A percentile compares a stretch with the other conserved stretches of the same genome.
Conservation (phyloP, 768 basidiomycete genomes). For the Leccinum longicurvipes region DNA sequence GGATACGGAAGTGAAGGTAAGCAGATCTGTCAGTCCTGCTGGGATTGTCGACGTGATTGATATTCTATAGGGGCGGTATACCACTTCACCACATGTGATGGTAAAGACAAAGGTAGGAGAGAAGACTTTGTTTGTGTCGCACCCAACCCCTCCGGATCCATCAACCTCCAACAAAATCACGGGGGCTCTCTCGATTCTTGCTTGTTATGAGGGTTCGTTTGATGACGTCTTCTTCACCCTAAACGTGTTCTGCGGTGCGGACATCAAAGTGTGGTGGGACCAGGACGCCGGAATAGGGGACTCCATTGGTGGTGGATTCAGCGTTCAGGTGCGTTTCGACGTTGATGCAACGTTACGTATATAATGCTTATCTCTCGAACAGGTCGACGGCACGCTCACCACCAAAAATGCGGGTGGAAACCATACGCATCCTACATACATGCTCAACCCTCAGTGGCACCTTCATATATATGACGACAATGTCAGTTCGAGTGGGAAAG, state of each 20-base stretch:
- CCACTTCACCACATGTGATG: slow-evolving; percentile 46
- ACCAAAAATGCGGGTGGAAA: slow-evolving; percentile 83
- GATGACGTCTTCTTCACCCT: slow-evolving; percentile 65
- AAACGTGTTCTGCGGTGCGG: slow-evolving; percentile 44
- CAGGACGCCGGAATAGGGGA: slow-evolving; percentile 27
- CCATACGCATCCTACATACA: slow-evolving; percentile 71
- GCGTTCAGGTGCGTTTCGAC: slow-evolving; percentile 11
- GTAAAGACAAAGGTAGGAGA: slow-evolving; percentile 16
- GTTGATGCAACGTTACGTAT: background rate
- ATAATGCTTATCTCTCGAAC: slow-evolving; percentile 4
- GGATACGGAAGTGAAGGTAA: slow-evolving; percentile 40
- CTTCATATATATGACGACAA: slow-evolving; percentile 50
- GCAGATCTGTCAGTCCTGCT: background rate
- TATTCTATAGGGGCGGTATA: slow-evolving; percentile 37
- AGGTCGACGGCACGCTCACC: slow-evolving; percentile 65
- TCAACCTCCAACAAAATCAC: slow-evolving; percentile 23
- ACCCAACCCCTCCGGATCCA: background rate
- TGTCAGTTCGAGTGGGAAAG: slow-evolving; percentile 1
- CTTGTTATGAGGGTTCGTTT: slow-evolving; percentile 67
- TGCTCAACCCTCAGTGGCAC: slow-evolving; percentile 88
- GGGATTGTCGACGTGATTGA: background rate
- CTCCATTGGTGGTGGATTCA: slow-evolving; percentile 5
- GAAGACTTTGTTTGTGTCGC: slow-evolving; percentile 23
- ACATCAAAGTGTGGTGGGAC: slow-evolving; percentile 45
- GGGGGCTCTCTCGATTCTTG: slow-evolving; percentile 50